These are phyloP conservation scores for Mycena galopus DNA, from an alignment of 768 basidiomycete genomes.

Conservation along the genomic window DNA sequence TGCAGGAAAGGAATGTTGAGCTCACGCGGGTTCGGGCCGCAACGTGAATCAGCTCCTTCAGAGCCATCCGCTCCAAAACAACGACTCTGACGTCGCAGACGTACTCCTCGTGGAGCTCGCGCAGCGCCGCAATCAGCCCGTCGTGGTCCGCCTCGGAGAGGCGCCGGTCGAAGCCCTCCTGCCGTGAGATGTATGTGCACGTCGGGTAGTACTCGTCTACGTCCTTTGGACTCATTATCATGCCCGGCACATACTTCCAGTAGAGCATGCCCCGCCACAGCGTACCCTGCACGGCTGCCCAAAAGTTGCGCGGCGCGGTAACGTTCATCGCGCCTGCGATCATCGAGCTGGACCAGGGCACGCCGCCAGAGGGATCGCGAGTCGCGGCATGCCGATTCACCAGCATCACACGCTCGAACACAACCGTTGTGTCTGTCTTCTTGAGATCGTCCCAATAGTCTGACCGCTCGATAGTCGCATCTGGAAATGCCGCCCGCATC, in stretches of 20 bases:
- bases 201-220: constrained; percentile 39
- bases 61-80: constrained; percentile 58
- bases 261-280: constrained; percentile 47
- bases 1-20: not conserved
- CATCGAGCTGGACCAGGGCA: constrained; percentile 50
- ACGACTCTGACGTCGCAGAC: constrained; percentile 62
- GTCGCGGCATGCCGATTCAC: constrained; percentile 76
- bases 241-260: constrained; percentile 2
- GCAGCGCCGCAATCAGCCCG: constrained; percentile 59
- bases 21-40: constrained; percentile 73
- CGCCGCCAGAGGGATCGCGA: constrained; percentile 39
- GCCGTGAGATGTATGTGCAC: constrained; percentile 73
- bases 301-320: constrained; percentile 45
- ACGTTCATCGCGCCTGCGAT: constrained; percentile 50
- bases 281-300: constrained; percentile 50
- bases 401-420: constrained; percentile 73
- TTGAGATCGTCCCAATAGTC: constrained; percentile 75
- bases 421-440: constrained; percentile 60
- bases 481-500: constrained; percentile 75
- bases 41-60: constrained; percentile 67
- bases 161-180: constrained; percentile 52
- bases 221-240: not conserved
- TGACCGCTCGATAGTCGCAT: constrained; percentile 65
- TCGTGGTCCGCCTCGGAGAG: constrained; percentile 64
- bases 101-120: constrained; percentile 62